A percentile compares a stretch with the other conserved stretches of the same genome.
These are phyloP conservation scores for Botrytis byssoidea DNA, from an alignment of 2,329 filamentous ascomycete species.

Conservation along the genomic window DNA sequence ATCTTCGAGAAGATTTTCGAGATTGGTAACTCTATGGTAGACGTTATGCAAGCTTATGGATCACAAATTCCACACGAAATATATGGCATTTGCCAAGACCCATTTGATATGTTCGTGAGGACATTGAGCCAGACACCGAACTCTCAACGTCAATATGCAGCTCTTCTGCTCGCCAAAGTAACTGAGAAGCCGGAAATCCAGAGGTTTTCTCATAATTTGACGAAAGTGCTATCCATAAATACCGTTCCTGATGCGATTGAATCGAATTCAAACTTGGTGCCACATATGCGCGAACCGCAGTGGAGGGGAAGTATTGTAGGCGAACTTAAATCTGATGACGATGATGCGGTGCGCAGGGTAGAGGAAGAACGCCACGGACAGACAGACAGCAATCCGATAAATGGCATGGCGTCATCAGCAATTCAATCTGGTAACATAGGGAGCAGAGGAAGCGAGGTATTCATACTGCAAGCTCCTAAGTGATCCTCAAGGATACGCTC, in stretches of 20 bases:
- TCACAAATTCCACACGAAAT: conserved; percentile 25
- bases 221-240: conserved; percentile 18
- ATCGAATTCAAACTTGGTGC: neutral
- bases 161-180: conserved; percentile 45
- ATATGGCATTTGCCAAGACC: conserved; percentile 42
- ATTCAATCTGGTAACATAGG: neutral
- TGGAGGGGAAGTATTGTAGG: conserved; percentile 34
- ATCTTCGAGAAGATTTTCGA: conserved; percentile 53
- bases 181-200: conserved; percentile 42
- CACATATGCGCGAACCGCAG: neutral
- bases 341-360: neutral
- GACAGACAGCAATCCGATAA: neutral
- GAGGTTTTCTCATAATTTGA: conserved; percentile 28
- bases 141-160: conserved; percentile 45
- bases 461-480: neutral
- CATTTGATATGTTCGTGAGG: conserved; percentile 46
- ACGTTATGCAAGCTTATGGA: conserved; percentile 44
- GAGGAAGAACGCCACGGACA: neutral
- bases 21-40: conserved; percentile 46
- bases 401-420: neutral
- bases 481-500: neutral
- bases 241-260: neutral
- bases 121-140: conserved; percentile 47
- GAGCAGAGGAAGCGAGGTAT: neutral
- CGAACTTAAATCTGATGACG: conserved; percentile 23